Conservation (phyloP, 768 basidiomycete genomes). For the Melanogaster broomeanus region DNA sequence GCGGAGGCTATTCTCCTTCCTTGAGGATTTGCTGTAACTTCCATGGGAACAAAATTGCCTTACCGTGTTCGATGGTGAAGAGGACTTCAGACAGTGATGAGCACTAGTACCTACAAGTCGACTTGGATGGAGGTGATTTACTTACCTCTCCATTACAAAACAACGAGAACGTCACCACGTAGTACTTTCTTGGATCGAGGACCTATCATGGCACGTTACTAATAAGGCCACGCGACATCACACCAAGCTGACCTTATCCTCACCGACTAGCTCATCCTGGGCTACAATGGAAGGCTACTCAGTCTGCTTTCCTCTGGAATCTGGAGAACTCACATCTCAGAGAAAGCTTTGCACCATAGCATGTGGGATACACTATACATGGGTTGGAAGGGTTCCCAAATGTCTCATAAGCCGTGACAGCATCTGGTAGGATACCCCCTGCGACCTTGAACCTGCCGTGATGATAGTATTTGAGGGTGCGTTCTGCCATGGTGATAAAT, state of each 20-base stretch:
- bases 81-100: constrained; percentile 39
- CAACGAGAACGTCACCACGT: constrained; percentile 54
- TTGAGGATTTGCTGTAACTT: not conserved
- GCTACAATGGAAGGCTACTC: constrained; percentile 30
- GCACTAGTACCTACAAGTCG: not conserved
- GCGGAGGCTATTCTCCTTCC: constrained; percentile 41
- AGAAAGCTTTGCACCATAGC: constrained; percentile 51
- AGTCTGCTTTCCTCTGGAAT: constrained; percentile 33
- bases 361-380: constrained; percentile 55
- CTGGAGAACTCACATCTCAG: constrained; percentile 40
- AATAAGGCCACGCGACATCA: not conserved
- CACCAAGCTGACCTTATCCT: constrained; percentile 42
- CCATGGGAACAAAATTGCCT: not conserved
- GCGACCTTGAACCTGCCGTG: constrained; percentile 55
- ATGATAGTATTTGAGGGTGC: constrained; percentile 45
- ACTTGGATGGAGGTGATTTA: not conserved
- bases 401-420: constrained; percentile 57
- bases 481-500: constrained; percentile 11
- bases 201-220: constrained; percentile 33
- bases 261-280: constrained; percentile 49
- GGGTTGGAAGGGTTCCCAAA: constrained; percentile 54
- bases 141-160: constrained; percentile 62
- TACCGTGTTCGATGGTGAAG: constrained; percentile 64
- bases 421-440: constrained; percentile 56
- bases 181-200: constrained; percentile 54